Percentiles rank a stretch among this genome's conserved stretches.
phyloP scores from a whole-genome alignment of 805 yeast species.

The Kluyveromyces starmeri region DNA sequence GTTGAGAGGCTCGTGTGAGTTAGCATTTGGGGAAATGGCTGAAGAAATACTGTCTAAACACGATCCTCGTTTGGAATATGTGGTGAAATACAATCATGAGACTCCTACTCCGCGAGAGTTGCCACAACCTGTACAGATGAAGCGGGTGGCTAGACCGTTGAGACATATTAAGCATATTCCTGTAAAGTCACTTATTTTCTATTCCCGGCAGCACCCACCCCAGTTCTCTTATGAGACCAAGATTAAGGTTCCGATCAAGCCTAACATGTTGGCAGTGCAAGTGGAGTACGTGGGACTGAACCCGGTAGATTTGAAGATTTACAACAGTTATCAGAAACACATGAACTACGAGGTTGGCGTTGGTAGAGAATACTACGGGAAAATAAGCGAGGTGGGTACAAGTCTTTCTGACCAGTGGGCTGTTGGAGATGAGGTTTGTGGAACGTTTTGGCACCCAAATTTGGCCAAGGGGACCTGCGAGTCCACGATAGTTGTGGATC shows the following conservation, averaged over 20 bases:
- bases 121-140: conserved; percentile 16
- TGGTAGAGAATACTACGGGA: conserved; percentile 66
- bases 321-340: conserved; percentile 44
- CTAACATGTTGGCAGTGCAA: conserved; percentile 45
- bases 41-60: conserved; percentile 12
- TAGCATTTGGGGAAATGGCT: too few relatives aligned
- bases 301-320: conserved; percentile 56
- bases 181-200: conserved; percentile 37
- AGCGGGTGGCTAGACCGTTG: conserved; percentile 37
- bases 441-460: conserved; percentile 43
- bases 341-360: conserved; percentile 51
- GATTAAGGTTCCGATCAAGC: conserved; percentile 40
- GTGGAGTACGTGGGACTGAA: conserved; percentile 52
- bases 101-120: conserved; percentile 23
- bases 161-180: conserved; percentile 46
- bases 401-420: conserved; percentile 32
- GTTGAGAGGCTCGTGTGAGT: too few relatives aligned
- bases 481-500: conserved; percentile 47
- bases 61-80: conserved; percentile 17
- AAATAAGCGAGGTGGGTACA: conserved; percentile 46
- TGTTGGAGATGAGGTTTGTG: conserved; percentile 60
- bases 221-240: conserved; percentile 46
- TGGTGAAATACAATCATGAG: conserved; percentile 11
- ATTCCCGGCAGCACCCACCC: conserved; percentile 30
- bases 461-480: conserved; percentile 50